Evolutionary conservation across 495 filamentous ascomycete genomes (phyloP).

Genomic region (Pyronema omphalodes): DNA sequence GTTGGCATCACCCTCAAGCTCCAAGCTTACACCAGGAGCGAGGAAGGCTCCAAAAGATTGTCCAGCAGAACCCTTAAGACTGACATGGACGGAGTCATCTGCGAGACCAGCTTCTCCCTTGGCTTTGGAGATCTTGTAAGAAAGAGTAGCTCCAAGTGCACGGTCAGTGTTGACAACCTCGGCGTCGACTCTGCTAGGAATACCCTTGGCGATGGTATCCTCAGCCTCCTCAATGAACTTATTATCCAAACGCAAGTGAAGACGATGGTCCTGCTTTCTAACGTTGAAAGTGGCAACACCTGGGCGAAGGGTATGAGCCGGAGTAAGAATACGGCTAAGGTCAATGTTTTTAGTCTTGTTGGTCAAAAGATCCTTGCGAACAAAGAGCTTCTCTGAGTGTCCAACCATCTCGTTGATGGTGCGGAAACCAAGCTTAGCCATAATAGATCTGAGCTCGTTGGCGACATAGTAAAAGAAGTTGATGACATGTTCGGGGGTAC

Average conservation of each 20-base stretch:
- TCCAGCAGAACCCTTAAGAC: constrained; percentile 95
- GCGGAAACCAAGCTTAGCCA: constrained; percentile 89
- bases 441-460: constrained; percentile 95
- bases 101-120: constrained; percentile 85
- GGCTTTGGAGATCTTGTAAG: constrained; percentile 85
- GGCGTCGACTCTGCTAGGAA: constrained; percentile 88
- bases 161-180: constrained; percentile 98
- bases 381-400: constrained; percentile 68
- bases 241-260: constrained; percentile 92
- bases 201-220: constrained; percentile 85
- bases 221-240: constrained; percentile 97
- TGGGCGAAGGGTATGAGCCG: constrained; percentile 86
- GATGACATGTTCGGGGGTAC: constrained; percentile 93
- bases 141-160: constrained; percentile 82
- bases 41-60: constrained; percentile 96
- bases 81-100: constrained; percentile 89
- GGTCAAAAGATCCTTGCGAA: constrained; percentile 74
- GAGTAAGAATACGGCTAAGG: constrained; percentile 85
- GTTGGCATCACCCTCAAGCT: constrained; percentile 94
- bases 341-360: constrained; percentile 89
- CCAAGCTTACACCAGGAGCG: constrained; percentile 84
- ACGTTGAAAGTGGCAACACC: constrained; percentile 98
- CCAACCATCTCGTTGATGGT: constrained; percentile 99
- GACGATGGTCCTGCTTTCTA: constrained; percentile 88
- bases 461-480: constrained; percentile 99